phyloP scores from a whole-genome alignment of 164 flowering plant genomes.

The Santalum album region DNA sequence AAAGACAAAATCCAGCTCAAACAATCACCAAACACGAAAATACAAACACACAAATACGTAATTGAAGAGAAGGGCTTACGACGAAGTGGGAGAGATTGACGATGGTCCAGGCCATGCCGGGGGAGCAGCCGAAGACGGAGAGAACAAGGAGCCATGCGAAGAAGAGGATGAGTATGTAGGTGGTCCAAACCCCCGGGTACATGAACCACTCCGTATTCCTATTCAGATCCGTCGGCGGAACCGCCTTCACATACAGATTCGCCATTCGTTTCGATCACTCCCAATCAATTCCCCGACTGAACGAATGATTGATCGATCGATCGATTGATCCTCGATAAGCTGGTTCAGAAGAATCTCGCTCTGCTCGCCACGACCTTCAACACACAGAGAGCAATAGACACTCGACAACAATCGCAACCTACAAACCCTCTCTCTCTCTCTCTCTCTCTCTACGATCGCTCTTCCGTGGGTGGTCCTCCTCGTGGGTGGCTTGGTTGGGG shows the following conservation, averaged over 20 bases:
- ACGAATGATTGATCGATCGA: too few species aligned
- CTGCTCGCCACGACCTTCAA: too few species aligned
- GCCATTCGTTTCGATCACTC: constrained; percentile 28
- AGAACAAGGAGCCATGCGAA: constrained; percentile 66
- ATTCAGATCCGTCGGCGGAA: constrained; percentile 69
- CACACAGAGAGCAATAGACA: too few species aligned
- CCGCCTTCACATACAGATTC: constrained; percentile 55
- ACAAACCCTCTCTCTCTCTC: too few species aligned
- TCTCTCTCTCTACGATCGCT: too few species aligned
- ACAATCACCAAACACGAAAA: neutral
- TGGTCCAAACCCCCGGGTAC: constrained; percentile 83
- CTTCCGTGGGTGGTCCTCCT: too few species aligned
- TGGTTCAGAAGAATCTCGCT: too few species aligned
- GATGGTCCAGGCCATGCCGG: constrained; percentile 84
- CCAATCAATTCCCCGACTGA: too few species aligned
- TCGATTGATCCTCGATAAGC: too few species aligned
- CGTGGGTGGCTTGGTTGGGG: too few species aligned
- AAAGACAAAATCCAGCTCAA: neutral
- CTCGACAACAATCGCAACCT: too few species aligned
- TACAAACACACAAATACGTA: neutral
- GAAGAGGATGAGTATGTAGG: constrained; percentile 68
- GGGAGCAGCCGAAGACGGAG: constrained; percentile 54
- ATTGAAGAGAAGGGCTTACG: constrained; percentile 18
- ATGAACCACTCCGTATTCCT: constrained; percentile 82
- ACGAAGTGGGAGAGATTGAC: constrained; percentile 60